Base-by-base conservation (phyloP, 2,329 filamentous ascomycete genomes). In the Nigrospora oryzae region DNA sequence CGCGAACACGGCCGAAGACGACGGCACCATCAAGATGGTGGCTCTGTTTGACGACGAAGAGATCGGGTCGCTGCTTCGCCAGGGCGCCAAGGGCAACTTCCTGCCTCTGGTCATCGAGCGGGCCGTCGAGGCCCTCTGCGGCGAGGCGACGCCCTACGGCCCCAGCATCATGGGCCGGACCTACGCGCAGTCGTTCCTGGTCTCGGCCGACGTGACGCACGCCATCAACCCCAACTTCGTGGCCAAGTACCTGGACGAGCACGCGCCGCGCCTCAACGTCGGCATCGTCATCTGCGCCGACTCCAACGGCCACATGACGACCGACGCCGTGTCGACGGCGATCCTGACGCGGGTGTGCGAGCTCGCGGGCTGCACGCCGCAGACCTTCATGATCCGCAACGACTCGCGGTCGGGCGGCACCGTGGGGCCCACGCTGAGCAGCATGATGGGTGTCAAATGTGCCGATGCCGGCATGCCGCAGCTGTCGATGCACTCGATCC, bases 41-140 rank as follows among this genome's bases (percentile, higher is more conserved):
- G 89, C 85, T n/a, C 83, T 96, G 56, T 97, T 97, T 59, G 93
- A 97, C 60, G 86, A 96, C 57, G 93, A 98, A 65, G 93, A 98
- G 65, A 95, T 98, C 49, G 93, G 93, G 49, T 94, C 86, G 23
- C 74, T 89, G 10, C 79, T 96, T 42, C 86, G 91, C 45, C 91
- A 97, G 68, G 93, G 93, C 49, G 93, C 93, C 6, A 77, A 79
- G 43, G 83, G 87, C 45, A 97, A 96, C 70, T 94, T 96, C 70
- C 75, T 97, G 46, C 85, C 88, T 36, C 75, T 77, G 34, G 78
- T 84, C 19, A 77, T 97, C 47, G 87, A 94, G 67, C 86, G 91
- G 49, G 81, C 89, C 45, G 78, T 89, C 44, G 89, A 94, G 62
- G 73, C 71, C 4, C 66, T 81, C 42, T 55, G 75, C 16, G 62